These are phyloP conservation scores for Boletus hoseneyae DNA, from an alignment of 1,284 basidiomycete genomes.

Conservation along the genomic window DNA sequence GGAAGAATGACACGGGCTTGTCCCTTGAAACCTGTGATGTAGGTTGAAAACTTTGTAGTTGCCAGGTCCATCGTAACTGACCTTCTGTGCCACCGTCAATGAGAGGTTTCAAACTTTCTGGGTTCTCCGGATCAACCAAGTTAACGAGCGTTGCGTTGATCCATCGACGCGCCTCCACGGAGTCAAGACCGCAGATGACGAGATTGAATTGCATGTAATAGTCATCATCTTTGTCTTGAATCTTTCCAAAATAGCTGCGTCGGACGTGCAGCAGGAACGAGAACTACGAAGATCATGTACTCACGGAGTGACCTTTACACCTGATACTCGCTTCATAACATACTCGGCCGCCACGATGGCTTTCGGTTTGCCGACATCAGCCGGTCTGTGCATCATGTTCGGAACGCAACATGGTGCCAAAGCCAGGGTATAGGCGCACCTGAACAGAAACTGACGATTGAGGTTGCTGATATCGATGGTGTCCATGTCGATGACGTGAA, in stretches of 20 bases:
- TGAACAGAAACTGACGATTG: constrained; percentile 97
- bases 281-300: constrained; percentile 28
- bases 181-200: constrained; percentile 97
- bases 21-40: constrained; percentile 85
- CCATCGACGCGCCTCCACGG: constrained; percentile 95
- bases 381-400: constrained; percentile 48
- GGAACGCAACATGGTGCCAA: background rate
- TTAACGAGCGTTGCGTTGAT: constrained; percentile 98
- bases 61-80: constrained; percentile 26
- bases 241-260: constrained; percentile 89
- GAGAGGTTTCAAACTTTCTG: constrained; percentile 94
- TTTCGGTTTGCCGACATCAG: constrained; percentile 94
- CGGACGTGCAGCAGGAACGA: constrained; percentile 16
- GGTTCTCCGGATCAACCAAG: constrained; percentile 87
- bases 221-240: constrained; percentile 95
- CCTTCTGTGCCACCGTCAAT: constrained; percentile 99
- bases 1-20: constrained; percentile 98
- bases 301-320: constrained; percentile 91
- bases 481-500: constrained; percentile 99
- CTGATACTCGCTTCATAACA: constrained; percentile 92
- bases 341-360: constrained; percentile 93
- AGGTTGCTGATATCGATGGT: constrained; percentile 99
- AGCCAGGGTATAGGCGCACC: constrained; percentile 52
- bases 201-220: constrained; percentile 98
- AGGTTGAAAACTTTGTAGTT: constrained; percentile 1